Evolutionary conservation across 495 filamentous ascomycete genomes (phyloP).

Genomic region (Chaetomium cochliodes): DNA sequence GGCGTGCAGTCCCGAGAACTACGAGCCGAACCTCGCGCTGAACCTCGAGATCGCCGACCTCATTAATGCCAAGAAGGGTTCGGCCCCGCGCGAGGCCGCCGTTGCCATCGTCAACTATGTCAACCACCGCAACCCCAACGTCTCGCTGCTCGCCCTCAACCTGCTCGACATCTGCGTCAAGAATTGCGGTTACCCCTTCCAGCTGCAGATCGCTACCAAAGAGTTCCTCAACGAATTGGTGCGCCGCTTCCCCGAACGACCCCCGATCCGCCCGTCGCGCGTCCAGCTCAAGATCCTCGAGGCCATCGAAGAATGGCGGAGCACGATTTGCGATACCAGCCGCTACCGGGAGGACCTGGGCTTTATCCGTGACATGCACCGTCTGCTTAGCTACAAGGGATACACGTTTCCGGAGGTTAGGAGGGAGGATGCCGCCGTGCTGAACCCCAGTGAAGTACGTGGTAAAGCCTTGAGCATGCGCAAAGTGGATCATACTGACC

Average conservation of each 20-base stretch:
- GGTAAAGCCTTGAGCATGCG: not conserved
- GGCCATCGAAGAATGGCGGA: constrained; percentile 96
- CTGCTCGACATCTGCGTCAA: constrained; percentile 98
- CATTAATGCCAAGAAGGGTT: constrained; percentile 97
- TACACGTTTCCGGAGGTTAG: constrained; percentile 91
- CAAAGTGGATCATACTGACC: constrained; percentile 3
- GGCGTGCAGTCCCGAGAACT: constrained; percentile 93
- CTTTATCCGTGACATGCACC: constrained; percentile 97
- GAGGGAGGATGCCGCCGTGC: constrained; percentile 89
- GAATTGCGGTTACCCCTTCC: constrained; percentile 99
- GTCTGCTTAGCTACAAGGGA: constrained; percentile 91
- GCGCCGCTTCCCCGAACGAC: constrained; percentile 89
- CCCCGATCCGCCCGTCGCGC: constrained; percentile 77
- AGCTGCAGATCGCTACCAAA: constrained; percentile 97
- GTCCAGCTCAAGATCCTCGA: constrained; percentile 92
- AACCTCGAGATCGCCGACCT: constrained; percentile 96
- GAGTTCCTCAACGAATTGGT: constrained; percentile 99
- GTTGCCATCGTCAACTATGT: constrained; percentile 90
- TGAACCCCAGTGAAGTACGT: constrained; percentile 96
- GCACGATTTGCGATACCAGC: constrained; percentile 96
- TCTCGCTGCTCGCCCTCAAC: constrained; percentile 83
- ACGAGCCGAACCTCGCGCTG: constrained; percentile 93
- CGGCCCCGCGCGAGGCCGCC: constrained; percentile 92
- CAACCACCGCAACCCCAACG: constrained; percentile 95
- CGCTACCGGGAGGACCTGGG: constrained; percentile 96